phyloP scores from a whole-genome alignment of 495 filamentous ascomycete genomes.

The Aspergillus funiculosus region DNA sequence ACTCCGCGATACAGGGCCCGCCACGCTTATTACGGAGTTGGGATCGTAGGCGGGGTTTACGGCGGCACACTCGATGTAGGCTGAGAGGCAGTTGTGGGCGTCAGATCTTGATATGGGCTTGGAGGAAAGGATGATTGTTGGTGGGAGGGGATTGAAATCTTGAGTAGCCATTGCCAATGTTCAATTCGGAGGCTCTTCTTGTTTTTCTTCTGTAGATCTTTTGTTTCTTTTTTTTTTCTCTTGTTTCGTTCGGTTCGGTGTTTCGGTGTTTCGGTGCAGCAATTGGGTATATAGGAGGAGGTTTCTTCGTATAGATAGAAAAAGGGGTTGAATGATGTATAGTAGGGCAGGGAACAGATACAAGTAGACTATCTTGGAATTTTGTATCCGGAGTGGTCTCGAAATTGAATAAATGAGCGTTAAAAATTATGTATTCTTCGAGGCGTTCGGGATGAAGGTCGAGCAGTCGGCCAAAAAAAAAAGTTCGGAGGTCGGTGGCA shows the following conservation, averaged over 20 bases:
- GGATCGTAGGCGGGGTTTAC: constrained; percentile 60
- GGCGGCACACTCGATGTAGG: constrained; percentile 52
- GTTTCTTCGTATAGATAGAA: no score
- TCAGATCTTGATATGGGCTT: constrained; percentile 43
- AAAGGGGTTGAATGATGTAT: no score
- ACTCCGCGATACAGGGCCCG: constrained; percentile 50
- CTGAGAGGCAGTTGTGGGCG: constrained; percentile 51
- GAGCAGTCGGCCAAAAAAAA: constrained; percentile 7
- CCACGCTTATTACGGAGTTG: constrained; percentile 55
- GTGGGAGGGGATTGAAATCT: constrained; percentile 43
- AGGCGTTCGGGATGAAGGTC: no score
- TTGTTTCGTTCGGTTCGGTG: background rate
- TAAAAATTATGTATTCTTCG: no score
- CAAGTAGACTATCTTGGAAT: no score
- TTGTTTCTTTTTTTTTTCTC: background rate
- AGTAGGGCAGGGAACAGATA: no score
- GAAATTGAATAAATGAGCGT: no score
- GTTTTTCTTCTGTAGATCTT: background rate
- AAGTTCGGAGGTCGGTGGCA: constrained; percentile 21
- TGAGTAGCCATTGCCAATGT: constrained; percentile 32
- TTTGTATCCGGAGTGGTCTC: no score
- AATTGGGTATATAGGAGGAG: no score
- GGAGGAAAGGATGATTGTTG: constrained; percentile 38
- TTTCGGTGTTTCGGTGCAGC: background rate
- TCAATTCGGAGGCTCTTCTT: background rate